phyloP scores from a whole-genome alignment of 345 rosid species.

The Camelina neglecta region DNA sequence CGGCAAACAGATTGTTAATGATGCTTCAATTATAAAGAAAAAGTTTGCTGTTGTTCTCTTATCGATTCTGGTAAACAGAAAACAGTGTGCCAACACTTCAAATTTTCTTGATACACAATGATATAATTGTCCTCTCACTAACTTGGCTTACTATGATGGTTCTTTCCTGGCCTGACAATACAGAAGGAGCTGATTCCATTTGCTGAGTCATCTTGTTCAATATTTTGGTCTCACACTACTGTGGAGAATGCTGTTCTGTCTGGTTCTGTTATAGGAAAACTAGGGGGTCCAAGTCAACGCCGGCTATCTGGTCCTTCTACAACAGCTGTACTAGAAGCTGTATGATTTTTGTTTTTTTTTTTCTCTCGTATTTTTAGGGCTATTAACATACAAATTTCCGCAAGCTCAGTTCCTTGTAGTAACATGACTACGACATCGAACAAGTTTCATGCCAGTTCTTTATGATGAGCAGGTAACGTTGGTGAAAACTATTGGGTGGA shows the following conservation, averaged over 20 bases:
- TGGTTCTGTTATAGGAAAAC: constrained; percentile 78
- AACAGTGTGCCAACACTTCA: constrained; percentile 23
- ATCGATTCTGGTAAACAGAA: constrained; percentile 60
- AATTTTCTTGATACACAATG: constrained; percentile 11
- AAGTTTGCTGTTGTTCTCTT: constrained; percentile 55
- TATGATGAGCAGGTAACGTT: constrained; percentile 60
- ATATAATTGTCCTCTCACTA: constrained; percentile 5
- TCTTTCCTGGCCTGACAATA: constrained; percentile 37
- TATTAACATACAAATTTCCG: not conserved
- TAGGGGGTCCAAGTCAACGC: constrained; percentile 98
- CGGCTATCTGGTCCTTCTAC: constrained; percentile 69
- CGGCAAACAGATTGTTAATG: constrained; percentile 42
- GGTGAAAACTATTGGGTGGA: constrained; percentile 63
- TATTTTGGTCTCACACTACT: constrained; percentile 60
- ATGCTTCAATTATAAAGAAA: constrained; percentile 46
- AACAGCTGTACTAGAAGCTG: constrained; percentile 80
- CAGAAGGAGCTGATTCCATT: constrained; percentile 75
- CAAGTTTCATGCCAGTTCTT: constrained; percentile 16
- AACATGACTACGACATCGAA: constrained; percentile 4
- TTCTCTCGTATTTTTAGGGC: constrained; percentile 3
- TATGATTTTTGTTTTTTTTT: constrained; percentile 46
- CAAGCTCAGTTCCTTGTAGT: constrained; percentile 4
- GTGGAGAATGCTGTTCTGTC: constrained; percentile 60
- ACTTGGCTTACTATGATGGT: constrained; percentile 20
- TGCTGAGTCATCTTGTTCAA: constrained; percentile 64